A percentile compares a stretch with the other conserved stretches of the same genome.
phyloP scores from a whole-genome alignment of 202 grass and related monocot species.

The Panicum virgatum region DNA sequence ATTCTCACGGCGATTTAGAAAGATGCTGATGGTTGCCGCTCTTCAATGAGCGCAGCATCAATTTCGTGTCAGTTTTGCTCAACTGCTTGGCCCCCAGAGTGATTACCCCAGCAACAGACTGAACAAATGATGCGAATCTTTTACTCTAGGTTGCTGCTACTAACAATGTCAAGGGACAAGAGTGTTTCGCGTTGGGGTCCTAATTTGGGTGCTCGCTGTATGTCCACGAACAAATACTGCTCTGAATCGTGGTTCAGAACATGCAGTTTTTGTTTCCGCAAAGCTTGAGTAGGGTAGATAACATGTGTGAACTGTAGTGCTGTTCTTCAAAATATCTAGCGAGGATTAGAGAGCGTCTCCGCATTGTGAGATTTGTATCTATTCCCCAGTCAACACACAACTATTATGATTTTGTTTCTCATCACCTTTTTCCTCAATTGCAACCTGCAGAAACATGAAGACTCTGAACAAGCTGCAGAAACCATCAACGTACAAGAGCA shows the following conservation, averaged over 20 bases:
- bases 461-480: conserved; percentile 28
- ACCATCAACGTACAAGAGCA: conserved; percentile 45
- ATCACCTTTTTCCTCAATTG: neutral
- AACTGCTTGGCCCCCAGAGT: neutral
- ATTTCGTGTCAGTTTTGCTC: neutral
- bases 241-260: neutral
- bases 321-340: neutral
- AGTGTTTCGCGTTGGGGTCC: neutral
- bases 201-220: neutral
- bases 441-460: conserved; percentile 47
- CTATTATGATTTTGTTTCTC: neutral
- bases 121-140: neutral
- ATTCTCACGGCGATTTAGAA: neutral
- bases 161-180: neutral
- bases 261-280: neutral
- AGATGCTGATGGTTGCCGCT: neutral
- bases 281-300: neutral
- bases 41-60: neutral
- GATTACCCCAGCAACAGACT: neutral
- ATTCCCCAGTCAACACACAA: neutral
- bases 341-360: neutral
- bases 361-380: neutral
- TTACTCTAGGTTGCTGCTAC: neutral
- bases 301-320: neutral
- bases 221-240: neutral